These are phyloP conservation scores for Fistulina hepatica DNA, from an alignment of 1,284 basidiomycete genomes.

Conservation along the genomic window DNA sequence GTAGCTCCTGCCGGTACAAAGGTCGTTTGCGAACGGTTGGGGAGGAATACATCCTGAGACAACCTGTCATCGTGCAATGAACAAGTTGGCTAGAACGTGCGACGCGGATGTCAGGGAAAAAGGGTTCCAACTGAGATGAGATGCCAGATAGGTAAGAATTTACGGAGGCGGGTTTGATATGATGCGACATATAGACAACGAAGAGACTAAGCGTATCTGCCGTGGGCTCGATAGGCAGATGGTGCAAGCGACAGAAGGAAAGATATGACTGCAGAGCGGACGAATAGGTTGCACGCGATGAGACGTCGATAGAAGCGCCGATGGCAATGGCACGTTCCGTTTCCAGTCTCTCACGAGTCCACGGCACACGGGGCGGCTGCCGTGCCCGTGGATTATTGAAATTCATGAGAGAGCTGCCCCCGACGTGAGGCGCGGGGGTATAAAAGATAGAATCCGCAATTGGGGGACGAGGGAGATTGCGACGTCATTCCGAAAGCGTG, in stretches of 20 bases:
- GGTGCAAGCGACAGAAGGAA: conserved; percentile 25
- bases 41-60: conserved; percentile 12
- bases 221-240: conserved; percentile 24
- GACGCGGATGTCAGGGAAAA: conserved; percentile 25
- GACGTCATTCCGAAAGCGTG: conserved; percentile 1
- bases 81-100: conserved; percentile 17
- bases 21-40: conserved; percentile 20
- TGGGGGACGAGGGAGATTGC: conserved; percentile 11
- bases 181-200: conserved; percentile 27
- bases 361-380: conserved; percentile 21
- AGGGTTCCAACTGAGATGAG: conserved; percentile 25
- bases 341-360: conserved; percentile 24
- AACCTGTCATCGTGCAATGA: conserved; percentile 22
- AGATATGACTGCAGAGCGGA: conserved; percentile 30
- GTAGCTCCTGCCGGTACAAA: conserved; percentile 14
- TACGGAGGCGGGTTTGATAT: conserved; percentile 29
- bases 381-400: conserved; percentile 7
- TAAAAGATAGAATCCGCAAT: conserved; percentile 16
- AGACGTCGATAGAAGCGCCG: conserved; percentile 22
- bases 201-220: conserved; percentile 27
- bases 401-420: conserved; percentile 21
- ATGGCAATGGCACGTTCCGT: conserved; percentile 25
- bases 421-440: conserved; percentile 22
- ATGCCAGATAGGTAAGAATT: conserved; percentile 32
- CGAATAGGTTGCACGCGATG: conserved; percentile 21